A percentile compares a stretch with the other conserved stretches of the same genome.
Evolutionary conservation across 257 asterid genomes (phyloP).

Genomic region (Primulina huaijiensis): DNA sequence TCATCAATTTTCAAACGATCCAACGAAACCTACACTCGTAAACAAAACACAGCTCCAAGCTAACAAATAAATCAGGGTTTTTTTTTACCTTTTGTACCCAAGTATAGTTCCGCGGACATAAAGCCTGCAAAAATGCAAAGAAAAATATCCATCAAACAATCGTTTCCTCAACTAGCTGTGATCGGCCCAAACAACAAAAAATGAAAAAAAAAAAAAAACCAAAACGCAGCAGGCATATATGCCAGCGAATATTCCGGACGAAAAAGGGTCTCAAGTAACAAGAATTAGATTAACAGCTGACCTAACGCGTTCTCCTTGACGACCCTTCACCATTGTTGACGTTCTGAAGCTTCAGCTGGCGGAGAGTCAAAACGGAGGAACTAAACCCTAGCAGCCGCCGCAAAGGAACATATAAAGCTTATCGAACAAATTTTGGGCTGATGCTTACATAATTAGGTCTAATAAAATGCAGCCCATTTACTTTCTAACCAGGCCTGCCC

Average conservation of each 20-base stretch:
- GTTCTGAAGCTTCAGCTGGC: constrained; percentile 7
- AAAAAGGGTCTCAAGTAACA: neutral
- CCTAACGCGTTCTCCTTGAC: constrained; percentile 64
- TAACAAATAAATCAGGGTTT: neutral
- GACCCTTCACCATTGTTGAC: constrained; percentile 56
- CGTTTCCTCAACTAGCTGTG: too few relatives aligned
- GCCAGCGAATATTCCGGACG: neutral
- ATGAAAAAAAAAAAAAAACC: too few relatives aligned
- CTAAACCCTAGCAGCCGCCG: neutral
- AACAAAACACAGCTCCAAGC: neutral
- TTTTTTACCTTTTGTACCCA: constrained; percentile 58
- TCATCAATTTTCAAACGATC: neutral
- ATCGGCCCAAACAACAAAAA: neutral
- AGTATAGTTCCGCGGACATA: constrained; percentile 55
- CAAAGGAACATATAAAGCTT: neutral
- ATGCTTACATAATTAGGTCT: neutral
- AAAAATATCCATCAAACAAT: neutral
- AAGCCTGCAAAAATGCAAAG: constrained; percentile 28
- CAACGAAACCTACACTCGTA: neutral
- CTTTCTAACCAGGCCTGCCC: too few relatives aligned
- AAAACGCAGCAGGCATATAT: neutral
- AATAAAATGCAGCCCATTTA: too few relatives aligned
- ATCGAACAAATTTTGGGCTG: neutral
- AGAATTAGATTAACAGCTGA: neutral
- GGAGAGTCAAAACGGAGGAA: neutral